Evolutionary conservation across 345 rosid genomes (phyloP), one percentile per base, ranked within the genome.

Genomic region (Pugionium cornutum): DNA sequence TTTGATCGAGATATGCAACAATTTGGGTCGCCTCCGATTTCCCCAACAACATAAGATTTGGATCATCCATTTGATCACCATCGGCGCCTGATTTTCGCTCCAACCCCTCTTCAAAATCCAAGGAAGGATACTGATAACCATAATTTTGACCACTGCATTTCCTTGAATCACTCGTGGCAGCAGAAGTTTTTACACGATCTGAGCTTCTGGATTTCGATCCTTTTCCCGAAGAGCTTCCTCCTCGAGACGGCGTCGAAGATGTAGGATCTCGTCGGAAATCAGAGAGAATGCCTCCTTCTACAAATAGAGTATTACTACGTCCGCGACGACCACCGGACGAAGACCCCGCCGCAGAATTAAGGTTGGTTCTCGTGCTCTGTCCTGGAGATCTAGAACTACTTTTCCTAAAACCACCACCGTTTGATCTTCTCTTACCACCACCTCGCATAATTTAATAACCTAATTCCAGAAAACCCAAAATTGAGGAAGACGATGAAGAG

Each of bases 271-370:
- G 74, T 25, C 74, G 68, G 87, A 91, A 86, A 71, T 91, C 95
- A 1, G 87, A 79, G 67, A 91, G 75, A 49, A 76, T 52, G 9
- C 96, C 98, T 30, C 96, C 98, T 37, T 88, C 95, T 0, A 86
- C 87, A 47, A 91, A 91, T 54, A 83, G 77, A 61, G 85, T 44
- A 33, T 2, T 71, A 52, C 50, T 62, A 34, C 65, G 44, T 49
- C 80, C 80, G n/a, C 73, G 68, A 60, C 64, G 62, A 59, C 67
- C 71, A 32, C 62, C 67, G 32, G 76, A 66, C 4, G 77, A 73
- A 53, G 64, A 66, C 4, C 69, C 76, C 9, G 82, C 41, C 32
- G 78, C 67, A 2, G 75, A 70, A 57, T 68, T 45, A 11, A 68
- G 9, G 9, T 68, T 60, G 1, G 59, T 5, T 46, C 79, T 71